Evolutionary conservation across 2,329 filamentous ascomycete species (phyloP).

Genomic region (Hymenoscyphus scutula): DNA sequence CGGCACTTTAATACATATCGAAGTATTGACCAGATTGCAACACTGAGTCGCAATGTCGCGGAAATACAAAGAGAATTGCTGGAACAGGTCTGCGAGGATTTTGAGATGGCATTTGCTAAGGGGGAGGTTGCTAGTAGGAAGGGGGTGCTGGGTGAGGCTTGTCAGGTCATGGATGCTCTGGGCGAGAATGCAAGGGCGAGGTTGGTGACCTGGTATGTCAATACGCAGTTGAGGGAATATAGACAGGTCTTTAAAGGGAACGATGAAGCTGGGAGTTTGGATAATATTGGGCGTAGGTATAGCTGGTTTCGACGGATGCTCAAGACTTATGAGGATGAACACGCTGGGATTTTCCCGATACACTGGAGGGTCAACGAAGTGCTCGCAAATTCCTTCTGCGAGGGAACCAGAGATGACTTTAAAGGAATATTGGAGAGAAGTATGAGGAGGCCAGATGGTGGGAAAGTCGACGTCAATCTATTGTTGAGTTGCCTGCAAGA

Average conservation of each 20-base stretch:
- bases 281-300: slow-evolving; percentile 94
- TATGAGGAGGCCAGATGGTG: slow-evolving; percentile 73
- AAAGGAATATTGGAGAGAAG: slow-evolving; percentile 87
- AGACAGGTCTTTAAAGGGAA: slow-evolving; percentile 93
- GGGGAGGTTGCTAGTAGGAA: slow-evolving; percentile 71
- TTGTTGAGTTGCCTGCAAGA: slow-evolving; percentile 88
- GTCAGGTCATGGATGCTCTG: slow-evolving; percentile 89
- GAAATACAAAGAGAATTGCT: slow-evolving; percentile 89
- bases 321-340: slow-evolving; percentile 93
- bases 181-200: slow-evolving; percentile 81
- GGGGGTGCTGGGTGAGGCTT: slow-evolving; percentile 77
- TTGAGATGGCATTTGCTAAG: slow-evolving; percentile 91
- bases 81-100: slow-evolving; percentile 99
- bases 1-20: slow-evolving; percentile 97
- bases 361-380: slow-evolving; percentile 90
- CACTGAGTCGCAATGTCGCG: slow-evolving; percentile 85
- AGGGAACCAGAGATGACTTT: slow-evolving; percentile 93
- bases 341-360: slow-evolving; percentile 80
- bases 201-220: slow-evolving; percentile 95
- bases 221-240: slow-evolving; percentile 93
- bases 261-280: slow-evolving; percentile 91
- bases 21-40: slow-evolving; percentile 96
- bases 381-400: slow-evolving; percentile 88
- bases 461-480: slow-evolving; percentile 84
- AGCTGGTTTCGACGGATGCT: slow-evolving; percentile 96